Conservation (phyloP, 2,329 filamentous ascomycete species). For the Nemania sp. region DNA sequence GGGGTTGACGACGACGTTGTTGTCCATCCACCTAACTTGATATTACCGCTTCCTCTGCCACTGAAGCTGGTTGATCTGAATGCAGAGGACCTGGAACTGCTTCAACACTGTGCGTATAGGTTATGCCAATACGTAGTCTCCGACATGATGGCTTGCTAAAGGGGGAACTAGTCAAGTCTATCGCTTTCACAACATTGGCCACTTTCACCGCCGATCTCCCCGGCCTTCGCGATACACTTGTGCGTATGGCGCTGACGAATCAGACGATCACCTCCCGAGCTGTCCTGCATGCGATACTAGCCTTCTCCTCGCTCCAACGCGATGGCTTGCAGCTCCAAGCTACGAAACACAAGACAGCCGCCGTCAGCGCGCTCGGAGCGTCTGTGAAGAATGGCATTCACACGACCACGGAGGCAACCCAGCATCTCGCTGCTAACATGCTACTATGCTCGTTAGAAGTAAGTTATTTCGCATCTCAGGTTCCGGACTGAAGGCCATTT, state of each 20-base stretch:
- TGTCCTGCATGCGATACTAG: slow-evolving; percentile 35
- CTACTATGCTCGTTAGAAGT: slow-evolving; percentile 35
- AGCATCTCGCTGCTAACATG: slow-evolving; percentile 36
- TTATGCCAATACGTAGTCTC: not conserved
- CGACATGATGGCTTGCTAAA: slow-evolving; percentile 14
- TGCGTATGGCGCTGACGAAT: slow-evolving; percentile 27
- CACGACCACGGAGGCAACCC: slow-evolving; percentile 25
- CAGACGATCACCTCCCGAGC: slow-evolving; percentile 31
- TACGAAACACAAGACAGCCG: slow-evolving; percentile 32
- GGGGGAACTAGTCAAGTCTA: slow-evolving; percentile 20
- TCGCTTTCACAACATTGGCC: slow-evolving; percentile 27
- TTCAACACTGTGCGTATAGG: slow-evolving; percentile 33
- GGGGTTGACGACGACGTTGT: slow-evolving; percentile 6
- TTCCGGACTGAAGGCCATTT: not conserved
- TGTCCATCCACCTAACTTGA: slow-evolving; percentile 23
- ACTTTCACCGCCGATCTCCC: slow-evolving; percentile 17
- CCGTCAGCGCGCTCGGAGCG: slow-evolving; percentile 30
- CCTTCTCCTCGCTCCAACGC: slow-evolving; percentile 33
- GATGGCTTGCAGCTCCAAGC: slow-evolving; percentile 33
- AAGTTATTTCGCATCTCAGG: not conserved
- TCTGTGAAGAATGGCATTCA: slow-evolving; percentile 27
- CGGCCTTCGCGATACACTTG: slow-evolving; percentile 26
- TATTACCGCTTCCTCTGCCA: slow-evolving; percentile 14
- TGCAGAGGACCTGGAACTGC: slow-evolving; percentile 29
- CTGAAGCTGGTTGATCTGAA: slow-evolving; percentile 16